phyloP scores from a whole-genome alignment of 352 stramenopile genomes.

The Phytophthora syringae region DNA sequence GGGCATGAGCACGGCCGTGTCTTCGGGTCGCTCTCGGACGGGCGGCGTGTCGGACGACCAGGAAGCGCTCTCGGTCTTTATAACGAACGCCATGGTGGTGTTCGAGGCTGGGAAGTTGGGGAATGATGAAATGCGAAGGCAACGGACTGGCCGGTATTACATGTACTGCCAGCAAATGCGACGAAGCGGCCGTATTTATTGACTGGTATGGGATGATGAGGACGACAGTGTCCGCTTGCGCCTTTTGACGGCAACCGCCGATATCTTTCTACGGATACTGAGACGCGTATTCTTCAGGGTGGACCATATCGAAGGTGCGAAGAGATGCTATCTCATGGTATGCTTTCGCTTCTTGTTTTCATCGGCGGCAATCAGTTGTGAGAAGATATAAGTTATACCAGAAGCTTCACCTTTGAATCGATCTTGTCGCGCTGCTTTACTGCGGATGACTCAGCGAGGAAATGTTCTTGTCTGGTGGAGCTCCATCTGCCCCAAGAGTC shows the following conservation, averaged over 20 bases:
- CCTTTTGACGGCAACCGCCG: not conserved
- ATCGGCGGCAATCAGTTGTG: too few relatives aligned
- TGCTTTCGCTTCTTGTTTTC: too few relatives aligned
- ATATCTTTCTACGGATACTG: not conserved
- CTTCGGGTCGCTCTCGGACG: conserved; percentile 3
- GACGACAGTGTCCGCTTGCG: not conserved
- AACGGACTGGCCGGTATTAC: conserved; percentile 7
- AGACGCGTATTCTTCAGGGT: too few relatives aligned
- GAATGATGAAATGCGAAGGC: conserved; percentile 16
- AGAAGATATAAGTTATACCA: too few relatives aligned
- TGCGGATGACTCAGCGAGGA: not conserved
- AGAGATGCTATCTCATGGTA: too few relatives aligned
- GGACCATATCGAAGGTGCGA: too few relatives aligned
- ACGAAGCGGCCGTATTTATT: conserved; percentile 23
- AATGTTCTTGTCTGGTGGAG: not conserved
- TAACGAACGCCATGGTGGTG: conserved; percentile 11
- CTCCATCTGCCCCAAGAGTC: too few relatives aligned
- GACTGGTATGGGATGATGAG: not conserved
- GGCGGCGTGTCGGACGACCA: conserved; percentile 4
- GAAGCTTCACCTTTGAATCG: too few relatives aligned
- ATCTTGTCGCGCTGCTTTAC: too few relatives aligned
- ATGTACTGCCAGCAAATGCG: conserved; percentile 1
- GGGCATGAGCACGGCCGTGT: conserved; percentile 23
- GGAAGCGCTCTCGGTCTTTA: conserved; percentile 4
- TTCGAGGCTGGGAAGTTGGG: conserved; percentile 2